Percentiles rank a stretch among this genome's conserved stretches.
These are phyloP conservation scores for Boletus pseudo-olivaceus DNA, from an alignment of 768 basidiomycete genomes.

Conservation along the genomic window DNA sequence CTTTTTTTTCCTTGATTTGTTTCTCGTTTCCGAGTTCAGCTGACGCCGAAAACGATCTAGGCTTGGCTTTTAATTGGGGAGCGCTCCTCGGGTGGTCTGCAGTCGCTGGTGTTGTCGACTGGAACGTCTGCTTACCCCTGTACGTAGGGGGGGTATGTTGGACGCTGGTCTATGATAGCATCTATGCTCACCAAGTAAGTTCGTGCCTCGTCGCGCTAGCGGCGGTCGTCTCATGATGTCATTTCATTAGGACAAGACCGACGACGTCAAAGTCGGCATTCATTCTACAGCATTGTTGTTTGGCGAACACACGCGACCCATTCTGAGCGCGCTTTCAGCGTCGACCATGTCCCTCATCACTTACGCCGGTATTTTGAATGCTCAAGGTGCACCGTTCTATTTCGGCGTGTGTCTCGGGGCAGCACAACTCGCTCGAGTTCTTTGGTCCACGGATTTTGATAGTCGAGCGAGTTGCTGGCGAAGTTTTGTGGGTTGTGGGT, in stretches of 20 bases:
- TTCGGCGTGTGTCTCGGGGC: slow-evolving; percentile 71
- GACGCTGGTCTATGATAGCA: slow-evolving; percentile 96
- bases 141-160: slow-evolving; percentile 89
- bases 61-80: slow-evolving; percentile 97
- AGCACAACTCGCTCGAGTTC: slow-evolving; percentile 71
- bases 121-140: slow-evolving; percentile 79
- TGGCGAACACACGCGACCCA: slow-evolving; percentile 67
- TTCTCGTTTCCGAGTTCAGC: neutral
- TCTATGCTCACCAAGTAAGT: slow-evolving; percentile 92
- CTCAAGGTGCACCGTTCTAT: slow-evolving; percentile 75
- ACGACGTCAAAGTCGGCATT: slow-evolving; percentile 86
- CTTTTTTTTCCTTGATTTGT: too few relatives aligned
- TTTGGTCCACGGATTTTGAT: slow-evolving; percentile 74
- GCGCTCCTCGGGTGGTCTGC: slow-evolving; percentile 96
- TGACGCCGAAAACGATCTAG: slow-evolving; percentile 35
- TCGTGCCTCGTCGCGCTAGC: too few relatives aligned
- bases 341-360: slow-evolving; percentile 72
- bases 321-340: slow-evolving; percentile 70
- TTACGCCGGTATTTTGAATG: slow-evolving; percentile 77
- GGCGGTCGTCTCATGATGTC: neutral
- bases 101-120: slow-evolving; percentile 74
- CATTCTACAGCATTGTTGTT: slow-evolving; percentile 94
- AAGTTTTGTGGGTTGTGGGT: slow-evolving; percentile 85
- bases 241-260: slow-evolving; percentile 75
- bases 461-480: slow-evolving; percentile 80